Percentiles rank a stretch among this genome's conserved stretches.
Evolutionary conservation across 2,329 filamentous ascomycete genomes (phyloP).

Genomic region (Ustilaginoidea virens): DNA sequence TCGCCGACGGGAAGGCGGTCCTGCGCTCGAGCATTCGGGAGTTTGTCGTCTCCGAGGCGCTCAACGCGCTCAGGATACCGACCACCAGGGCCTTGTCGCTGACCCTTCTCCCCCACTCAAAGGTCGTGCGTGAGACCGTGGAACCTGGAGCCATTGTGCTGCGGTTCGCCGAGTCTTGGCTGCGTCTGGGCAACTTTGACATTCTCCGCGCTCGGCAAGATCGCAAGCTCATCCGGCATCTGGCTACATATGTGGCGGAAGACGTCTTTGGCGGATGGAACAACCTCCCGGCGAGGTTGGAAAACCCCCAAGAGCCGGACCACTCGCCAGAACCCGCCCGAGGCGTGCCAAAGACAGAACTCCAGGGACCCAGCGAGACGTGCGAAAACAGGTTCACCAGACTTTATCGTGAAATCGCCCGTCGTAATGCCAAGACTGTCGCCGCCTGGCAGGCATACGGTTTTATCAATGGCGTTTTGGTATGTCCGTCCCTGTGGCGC

Average conservation of each 20-base stretch:
- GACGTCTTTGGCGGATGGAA: conserved; percentile 83
- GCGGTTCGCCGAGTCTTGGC: conserved; percentile 81
- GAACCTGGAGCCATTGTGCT: conserved; percentile 90
- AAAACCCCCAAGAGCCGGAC: conserved; percentile 32
- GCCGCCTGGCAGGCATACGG: conserved; percentile 95
- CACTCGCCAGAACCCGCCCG: conserved; percentile 27
- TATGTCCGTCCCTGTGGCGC: conserved; percentile 8
- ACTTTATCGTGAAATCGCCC: conserved; percentile 74
- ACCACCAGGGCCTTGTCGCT: conserved; percentile 76
- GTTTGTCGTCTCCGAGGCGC: conserved; percentile 79
- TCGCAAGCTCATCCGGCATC: conserved; percentile 51
- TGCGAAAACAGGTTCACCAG: conserved; percentile 78
- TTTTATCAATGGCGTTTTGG: conserved; percentile 95
- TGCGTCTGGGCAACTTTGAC: conserved; percentile 92
- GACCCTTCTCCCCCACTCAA: conserved; percentile 56
- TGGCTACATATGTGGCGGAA: conserved; percentile 75
- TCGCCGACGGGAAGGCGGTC: conserved; percentile 91
- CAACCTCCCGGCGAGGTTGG: conserved; percentile 49
- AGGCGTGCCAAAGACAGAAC: conserved; percentile 36
- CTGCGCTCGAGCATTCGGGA: conserved; percentile 85
- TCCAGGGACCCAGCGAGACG: conserved; percentile 51
- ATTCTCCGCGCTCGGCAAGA: conserved; percentile 74
- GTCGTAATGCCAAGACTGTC: conserved; percentile 74
- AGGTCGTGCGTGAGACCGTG: conserved; percentile 60
- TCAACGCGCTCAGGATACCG: conserved; percentile 75